Percentiles rank a stretch among this genome's conserved stretches.
Conservation (phyloP, 257 asterid genomes). For the Nyctanthes arbortristis region DNA sequence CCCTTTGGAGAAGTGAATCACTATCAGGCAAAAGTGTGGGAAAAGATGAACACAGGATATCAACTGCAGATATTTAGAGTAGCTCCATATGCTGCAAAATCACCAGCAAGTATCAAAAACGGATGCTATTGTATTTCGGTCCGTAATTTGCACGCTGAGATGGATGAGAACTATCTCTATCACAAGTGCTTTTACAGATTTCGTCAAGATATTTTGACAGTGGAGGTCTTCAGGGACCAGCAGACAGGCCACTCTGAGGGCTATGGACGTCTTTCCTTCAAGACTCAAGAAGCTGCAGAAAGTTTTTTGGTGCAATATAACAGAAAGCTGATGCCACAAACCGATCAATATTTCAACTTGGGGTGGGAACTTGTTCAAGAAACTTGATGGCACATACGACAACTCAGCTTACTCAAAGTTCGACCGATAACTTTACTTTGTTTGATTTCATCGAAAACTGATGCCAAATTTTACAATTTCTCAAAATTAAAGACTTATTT, state of each 20-base stretch:
- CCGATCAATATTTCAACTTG: background rate
- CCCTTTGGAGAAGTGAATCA: slow-evolving; percentile 20
- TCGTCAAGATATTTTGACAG: slow-evolving; percentile 9
- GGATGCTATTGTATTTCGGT: slow-evolving; percentile 11
- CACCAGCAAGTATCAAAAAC: slow-evolving; percentile 8
- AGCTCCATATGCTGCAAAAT: slow-evolving; percentile 29
- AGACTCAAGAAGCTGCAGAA: slow-evolving; percentile 13
- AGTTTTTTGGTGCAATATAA: slow-evolving; percentile 1
- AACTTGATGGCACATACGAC: background rate
- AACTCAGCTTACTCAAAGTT: background rate
- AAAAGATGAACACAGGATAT: slow-evolving; percentile 28
- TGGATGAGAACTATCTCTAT: slow-evolving; percentile 40
- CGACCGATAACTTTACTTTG: background rate
- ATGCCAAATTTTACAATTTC: background rate
- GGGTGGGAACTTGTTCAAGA: slow-evolving; percentile 5
- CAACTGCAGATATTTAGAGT: slow-evolving; percentile 26
- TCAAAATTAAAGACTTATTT: background rate
- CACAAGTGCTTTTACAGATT: slow-evolving; percentile 21
- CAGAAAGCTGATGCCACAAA: slow-evolving; percentile 11
- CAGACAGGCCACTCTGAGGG: slow-evolving; percentile 18
- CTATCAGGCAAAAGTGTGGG: slow-evolving; percentile 41
- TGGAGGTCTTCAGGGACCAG: slow-evolving; percentile 12
- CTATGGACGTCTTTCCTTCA: slow-evolving; percentile 25
- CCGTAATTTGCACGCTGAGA: slow-evolving; percentile 25
- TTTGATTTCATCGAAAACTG: background rate